phyloP scores from a whole-genome alignment of 2,329 filamentous ascomycete species.

The Monilinia polystroma region DNA sequence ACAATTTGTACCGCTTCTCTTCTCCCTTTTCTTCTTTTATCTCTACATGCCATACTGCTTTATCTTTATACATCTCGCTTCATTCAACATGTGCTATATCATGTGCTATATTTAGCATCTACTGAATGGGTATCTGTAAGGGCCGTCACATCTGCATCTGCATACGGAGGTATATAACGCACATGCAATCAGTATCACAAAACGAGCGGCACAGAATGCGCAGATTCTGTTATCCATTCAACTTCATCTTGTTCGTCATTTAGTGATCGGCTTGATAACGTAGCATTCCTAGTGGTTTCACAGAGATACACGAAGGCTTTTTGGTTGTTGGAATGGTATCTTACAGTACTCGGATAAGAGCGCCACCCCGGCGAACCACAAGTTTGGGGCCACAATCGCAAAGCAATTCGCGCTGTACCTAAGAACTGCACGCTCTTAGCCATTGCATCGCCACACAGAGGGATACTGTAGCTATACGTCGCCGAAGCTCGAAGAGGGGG shows the following conservation, averaged over 20 bases:
- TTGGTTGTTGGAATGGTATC: neutral
- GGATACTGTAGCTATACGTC: neutral
- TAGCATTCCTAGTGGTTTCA: neutral
- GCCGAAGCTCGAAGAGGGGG: neutral
- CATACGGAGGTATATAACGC: neutral
- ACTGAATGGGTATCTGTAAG: neutral
- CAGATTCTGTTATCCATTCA: neutral
- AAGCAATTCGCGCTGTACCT: neutral
- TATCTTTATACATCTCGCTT: neutral
- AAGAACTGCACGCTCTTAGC: neutral
- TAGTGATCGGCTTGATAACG: neutral
- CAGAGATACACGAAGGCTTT: neutral
- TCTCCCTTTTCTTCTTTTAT: conserved; percentile 1
- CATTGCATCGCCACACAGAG: neutral
- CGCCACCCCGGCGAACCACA: neutral
- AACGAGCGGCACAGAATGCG: neutral
- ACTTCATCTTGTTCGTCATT: neutral
- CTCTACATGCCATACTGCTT: neutral
- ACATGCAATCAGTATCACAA: conserved; percentile 1
- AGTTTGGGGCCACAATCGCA: neutral
- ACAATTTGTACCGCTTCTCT: neutral
- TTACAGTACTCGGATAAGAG: neutral
- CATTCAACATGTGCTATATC: neutral
- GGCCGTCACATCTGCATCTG: neutral
- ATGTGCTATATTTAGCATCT: neutral